Percentiles rank a stretch among this genome's conserved stretches.
These are phyloP conservation scores for Lanmaoa rubissima DNA, from an alignment of 768 basidiomycete species.

Conservation along the genomic window DNA sequence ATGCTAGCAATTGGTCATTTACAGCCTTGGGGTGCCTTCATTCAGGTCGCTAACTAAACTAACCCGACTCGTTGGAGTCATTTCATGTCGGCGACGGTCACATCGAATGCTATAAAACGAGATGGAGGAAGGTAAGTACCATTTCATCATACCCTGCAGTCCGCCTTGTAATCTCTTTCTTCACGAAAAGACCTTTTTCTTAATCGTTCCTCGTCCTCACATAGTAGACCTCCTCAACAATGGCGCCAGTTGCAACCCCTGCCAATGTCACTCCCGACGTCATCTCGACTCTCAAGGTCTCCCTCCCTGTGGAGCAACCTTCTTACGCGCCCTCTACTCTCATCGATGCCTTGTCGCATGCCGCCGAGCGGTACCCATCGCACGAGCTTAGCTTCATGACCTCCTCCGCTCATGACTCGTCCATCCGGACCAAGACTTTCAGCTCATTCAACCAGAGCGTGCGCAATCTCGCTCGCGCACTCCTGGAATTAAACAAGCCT, in stretches of 20 bases:
- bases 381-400: slow-evolving; percentile 26
- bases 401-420: slow-evolving; percentile 26
- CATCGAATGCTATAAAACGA: slow-evolving; percentile 5
- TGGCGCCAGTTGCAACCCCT: slow-evolving; percentile 9
- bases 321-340: slow-evolving; percentile 22
- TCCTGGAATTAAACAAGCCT: slow-evolving; percentile 18
- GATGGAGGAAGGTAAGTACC: neutral
- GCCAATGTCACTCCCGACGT: neutral
- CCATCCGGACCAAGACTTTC: slow-evolving; percentile 20
- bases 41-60: neutral
- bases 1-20: slow-evolving; percentile 8
- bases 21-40: slow-evolving; percentile 1
- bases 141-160: neutral
- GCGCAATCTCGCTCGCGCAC: slow-evolving; percentile 9
- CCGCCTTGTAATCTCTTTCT: neutral
- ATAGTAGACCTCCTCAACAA: neutral
- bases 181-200: neutral
- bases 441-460: slow-evolving; percentile 12
- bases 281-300: slow-evolving; percentile 6
- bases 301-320: neutral
- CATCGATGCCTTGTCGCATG: slow-evolving; percentile 20
- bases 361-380: slow-evolving; percentile 18
- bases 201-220: neutral
- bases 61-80: neutral
- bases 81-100: neutral